phyloP scores from a whole-genome alignment of 2,329 filamentous ascomycete species.

The Truncatella angustata region DNA sequence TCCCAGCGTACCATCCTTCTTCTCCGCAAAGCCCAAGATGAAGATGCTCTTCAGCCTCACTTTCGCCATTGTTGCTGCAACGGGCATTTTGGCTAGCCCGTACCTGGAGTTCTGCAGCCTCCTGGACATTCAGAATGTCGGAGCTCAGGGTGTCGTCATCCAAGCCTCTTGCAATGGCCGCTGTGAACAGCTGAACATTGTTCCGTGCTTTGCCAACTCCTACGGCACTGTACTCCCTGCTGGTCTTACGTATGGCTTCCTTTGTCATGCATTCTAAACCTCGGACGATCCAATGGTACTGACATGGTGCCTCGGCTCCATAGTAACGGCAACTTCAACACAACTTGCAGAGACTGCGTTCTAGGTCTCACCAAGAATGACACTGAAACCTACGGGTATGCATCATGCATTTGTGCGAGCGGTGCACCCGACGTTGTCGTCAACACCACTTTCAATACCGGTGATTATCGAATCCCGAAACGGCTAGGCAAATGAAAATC shows the following conservation, averaged over 20 bases:
- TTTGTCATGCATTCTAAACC: neutral
- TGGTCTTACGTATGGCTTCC: neutral
- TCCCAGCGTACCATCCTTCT: neutral
- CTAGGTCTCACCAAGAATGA: slow-evolving; percentile 8
- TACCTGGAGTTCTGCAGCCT: slow-evolving; percentile 11
- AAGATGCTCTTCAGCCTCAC: neutral
- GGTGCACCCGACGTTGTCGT: neutral
- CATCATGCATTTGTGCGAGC: slow-evolving; percentile 7
- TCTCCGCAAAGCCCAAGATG: neutral
- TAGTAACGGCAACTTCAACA: slow-evolving; percentile 11
- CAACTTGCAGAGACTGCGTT: slow-evolving; percentile 7
- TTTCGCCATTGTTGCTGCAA: neutral
- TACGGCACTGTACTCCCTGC: slow-evolving; percentile 6
- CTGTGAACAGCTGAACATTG: slow-evolving; percentile 12
- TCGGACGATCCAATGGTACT: neutral
- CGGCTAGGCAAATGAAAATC: neutral
- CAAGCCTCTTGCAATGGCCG: slow-evolving; percentile 6
- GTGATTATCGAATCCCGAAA: neutral
- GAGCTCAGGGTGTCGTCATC: neutral
- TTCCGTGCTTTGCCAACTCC: slow-evolving; percentile 10
- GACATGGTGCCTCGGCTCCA: neutral
- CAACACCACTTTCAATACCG: slow-evolving; percentile 8
- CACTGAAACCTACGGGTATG: slow-evolving; percentile 7
- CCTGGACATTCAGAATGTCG: neutral
- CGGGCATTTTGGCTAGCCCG: neutral